Evolutionary conservation across 192 early-diverging fungal genomes (phyloP).

Genomic region (Podila minutissima): DNA sequence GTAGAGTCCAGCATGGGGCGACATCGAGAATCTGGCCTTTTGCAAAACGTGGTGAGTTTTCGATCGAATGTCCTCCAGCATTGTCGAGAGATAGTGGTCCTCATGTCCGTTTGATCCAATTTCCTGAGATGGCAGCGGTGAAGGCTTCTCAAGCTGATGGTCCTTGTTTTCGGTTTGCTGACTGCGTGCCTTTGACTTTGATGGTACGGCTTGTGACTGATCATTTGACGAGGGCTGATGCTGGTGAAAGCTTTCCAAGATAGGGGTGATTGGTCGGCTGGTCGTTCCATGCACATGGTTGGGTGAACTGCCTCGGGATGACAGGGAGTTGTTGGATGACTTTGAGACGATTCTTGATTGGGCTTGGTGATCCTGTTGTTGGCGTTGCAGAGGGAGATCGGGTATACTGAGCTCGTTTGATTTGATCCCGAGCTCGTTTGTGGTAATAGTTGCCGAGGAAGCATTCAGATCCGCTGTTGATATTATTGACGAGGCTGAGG

Average conservation of each 20-base stretch:
- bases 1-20: constrained; percentile 39
- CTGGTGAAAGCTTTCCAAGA: neutral
- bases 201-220: neutral
- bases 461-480: constrained; percentile 16
- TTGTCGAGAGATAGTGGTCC: constrained; percentile 8
- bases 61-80: constrained; percentile 26
- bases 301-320: constrained; percentile 7
- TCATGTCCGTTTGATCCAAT: neutral
- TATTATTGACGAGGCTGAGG: constrained; percentile 8
- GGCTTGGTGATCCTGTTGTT: constrained; percentile 1
- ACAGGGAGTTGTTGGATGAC: constrained; percentile 21
- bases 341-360: constrained; percentile 1
- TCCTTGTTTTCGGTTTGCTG: neutral
- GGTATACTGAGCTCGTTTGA: constrained; percentile 9
- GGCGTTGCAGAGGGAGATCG: constrained; percentile 5
- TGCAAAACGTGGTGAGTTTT: constrained; percentile 40
- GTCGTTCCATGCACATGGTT: neutral
- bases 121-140: neutral
- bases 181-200: neutral
- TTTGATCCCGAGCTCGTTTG: constrained; percentile 27
- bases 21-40: constrained; percentile 37
- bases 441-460: constrained; percentile 25
- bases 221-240: neutral
- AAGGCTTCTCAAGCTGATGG: neutral
- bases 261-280: neutral